phyloP scores from a whole-genome alignment of 139 green algal species.

The Chloropicon primus region DNA sequence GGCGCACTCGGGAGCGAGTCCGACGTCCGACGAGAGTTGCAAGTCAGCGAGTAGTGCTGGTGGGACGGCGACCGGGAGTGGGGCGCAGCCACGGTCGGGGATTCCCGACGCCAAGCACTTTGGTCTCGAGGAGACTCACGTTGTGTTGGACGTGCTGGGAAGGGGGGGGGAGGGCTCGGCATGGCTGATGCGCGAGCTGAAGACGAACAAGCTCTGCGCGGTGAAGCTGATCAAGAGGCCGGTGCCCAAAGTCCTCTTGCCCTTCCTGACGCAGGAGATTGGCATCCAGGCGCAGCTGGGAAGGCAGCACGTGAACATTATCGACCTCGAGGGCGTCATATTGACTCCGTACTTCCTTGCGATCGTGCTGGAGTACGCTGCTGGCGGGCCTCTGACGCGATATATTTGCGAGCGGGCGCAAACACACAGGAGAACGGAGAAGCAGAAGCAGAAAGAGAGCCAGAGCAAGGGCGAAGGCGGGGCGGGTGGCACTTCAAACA shows the following conservation, averaged over 20 bases:
- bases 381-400: slow-evolving; percentile 11
- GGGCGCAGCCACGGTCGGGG: too few species aligned
- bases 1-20: not conserved
- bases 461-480: not conserved
- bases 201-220: slow-evolving; percentile 12
- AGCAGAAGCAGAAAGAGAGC: too few species aligned
- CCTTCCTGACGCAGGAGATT: slow-evolving; percentile 44
- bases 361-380: slow-evolving; percentile 63
- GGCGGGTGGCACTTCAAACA: too few species aligned
- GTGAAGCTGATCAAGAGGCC: slow-evolving; percentile 55
- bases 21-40: not conserved
- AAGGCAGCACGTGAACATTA: slow-evolving; percentile 48
- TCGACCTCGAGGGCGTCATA: slow-evolving; percentile 44
- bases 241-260: slow-evolving; percentile 44
- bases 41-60: not conserved
- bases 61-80: not conserved
- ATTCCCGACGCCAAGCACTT: not conserved
- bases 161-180: not conserved
- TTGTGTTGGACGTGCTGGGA: not conserved
- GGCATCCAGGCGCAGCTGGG: slow-evolving; percentile 53
- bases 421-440: too few species aligned
- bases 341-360: slow-evolving; percentile 52
- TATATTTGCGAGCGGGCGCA: not conserved
- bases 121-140: not conserved
- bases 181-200: not conserved